Base-by-base conservation (phyloP, 345 rosid genomes). In the Garcia nutans region DNA sequence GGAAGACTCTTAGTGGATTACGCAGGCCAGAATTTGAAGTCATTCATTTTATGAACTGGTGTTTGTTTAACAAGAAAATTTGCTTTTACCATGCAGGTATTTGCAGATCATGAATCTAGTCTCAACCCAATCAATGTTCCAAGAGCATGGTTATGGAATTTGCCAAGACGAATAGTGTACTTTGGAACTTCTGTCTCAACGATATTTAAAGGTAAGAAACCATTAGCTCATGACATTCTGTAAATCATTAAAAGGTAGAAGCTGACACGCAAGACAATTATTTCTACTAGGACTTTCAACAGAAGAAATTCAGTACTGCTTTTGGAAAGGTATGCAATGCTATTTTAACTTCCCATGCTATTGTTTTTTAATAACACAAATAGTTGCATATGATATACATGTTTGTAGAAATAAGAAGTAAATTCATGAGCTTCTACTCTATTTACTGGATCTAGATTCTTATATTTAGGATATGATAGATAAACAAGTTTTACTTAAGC, bases 101-200 rank as follows among this genome's bases (percentile, higher is more conserved):
- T 94, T 83, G 99, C 98, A 11, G 99, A 96, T 86, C 98, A 96
- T 70, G 93, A 86, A 63, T 86, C 98, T 9, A 93, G 99, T 73
- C 71, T 88, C 76, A 84, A 74, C 17, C 99, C 99, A 20, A 83
- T 96, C 52, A 87, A 86, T 72, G 89, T 96, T 60, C 98, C 97
- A 47, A 88, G 97, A 73, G 72, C 84, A 63, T 88, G 84, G 94
- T 58, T 96, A 80, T 96, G 99, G 99, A 80, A 89, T 70, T 78
- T 96, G 55, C 84, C 86, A n/a, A 85, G 97, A 78, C 79, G 92
- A 82, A 88, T 89, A 6, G 98, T 96, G 16, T 96, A 89, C 81
- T 96, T 93, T 79, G 99, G 98, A 60, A 93, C 98, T 47, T 91
- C 99, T 61, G 82, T 96, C 76, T 87, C 99, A 49, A 57, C 99